Conservation (phyloP, 106 monocot genomes). For the Gastrodia elata region DNA sequence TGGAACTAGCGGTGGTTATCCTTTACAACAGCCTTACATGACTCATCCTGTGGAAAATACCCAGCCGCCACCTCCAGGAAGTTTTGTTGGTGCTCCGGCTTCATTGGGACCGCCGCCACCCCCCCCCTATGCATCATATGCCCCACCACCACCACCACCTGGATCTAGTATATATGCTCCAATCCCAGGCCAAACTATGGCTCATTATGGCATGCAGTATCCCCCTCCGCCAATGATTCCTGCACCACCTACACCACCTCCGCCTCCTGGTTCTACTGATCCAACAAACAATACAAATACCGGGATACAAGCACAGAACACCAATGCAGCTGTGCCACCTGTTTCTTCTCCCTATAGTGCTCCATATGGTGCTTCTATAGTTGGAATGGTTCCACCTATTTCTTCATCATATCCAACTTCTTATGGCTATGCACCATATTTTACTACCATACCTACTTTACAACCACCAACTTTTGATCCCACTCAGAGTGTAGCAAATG, state of each 20-base stretch:
- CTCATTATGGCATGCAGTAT: constrained; percentile 27
- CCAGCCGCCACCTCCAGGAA: constrained; percentile 42
- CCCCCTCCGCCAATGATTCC: constrained; percentile 19
- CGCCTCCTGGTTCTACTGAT: constrained; percentile 31
- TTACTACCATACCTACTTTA: constrained; percentile 19
- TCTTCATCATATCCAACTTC: constrained; percentile 27
- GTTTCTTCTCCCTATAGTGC: constrained; percentile 17
- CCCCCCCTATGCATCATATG: constrained; percentile 32
- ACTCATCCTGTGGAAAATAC: constrained; percentile 8
- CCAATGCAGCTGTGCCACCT: constrained; percentile 7
- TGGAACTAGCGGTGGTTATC: constrained; percentile 42
- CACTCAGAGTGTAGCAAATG: constrained; percentile 18
- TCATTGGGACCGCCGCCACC: constrained; percentile 27
- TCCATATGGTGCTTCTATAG: constrained; percentile 10
- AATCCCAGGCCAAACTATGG: constrained; percentile 9
- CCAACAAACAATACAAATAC: constrained; percentile 26
- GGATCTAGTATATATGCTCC: constrained; percentile 18
- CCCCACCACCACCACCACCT: constrained; percentile 32
- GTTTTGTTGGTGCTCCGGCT: constrained; percentile 26
- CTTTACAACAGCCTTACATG: constrained; percentile 47
- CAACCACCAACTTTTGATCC: constrained; percentile 21
- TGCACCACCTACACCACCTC: constrained; percentile 19
- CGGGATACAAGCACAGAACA: constrained; percentile 24
- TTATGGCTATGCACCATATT: constrained; percentile 28
- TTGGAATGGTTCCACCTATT: neutral